Evolutionary conservation across 257 asterid species (phyloP).

Genomic region (Nicotiana sylvestris): DNA sequence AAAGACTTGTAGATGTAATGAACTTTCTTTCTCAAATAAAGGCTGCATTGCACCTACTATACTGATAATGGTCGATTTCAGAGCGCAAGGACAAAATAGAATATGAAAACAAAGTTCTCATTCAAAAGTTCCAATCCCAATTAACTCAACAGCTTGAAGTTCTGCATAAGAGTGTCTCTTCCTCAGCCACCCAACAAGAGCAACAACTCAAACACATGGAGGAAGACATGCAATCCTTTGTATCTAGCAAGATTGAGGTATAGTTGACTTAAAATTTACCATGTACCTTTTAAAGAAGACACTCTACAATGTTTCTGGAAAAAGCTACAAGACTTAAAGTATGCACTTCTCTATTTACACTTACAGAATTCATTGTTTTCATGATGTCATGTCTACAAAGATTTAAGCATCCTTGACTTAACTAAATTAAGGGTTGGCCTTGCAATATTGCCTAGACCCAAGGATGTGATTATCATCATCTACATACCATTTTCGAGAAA

Average conservation of each 20-base stretch:
- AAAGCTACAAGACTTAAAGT: background rate
- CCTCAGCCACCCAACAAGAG: constrained; percentile 88
- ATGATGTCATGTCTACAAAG: background rate
- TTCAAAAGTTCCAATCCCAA: constrained; percentile 77
- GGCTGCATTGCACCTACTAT: background rate
- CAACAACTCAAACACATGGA: constrained; percentile 84
- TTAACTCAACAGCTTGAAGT: constrained; percentile 83
- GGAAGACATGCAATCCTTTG: constrained; percentile 93
- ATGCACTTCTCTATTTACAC: background rate
- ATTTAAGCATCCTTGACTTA: background rate
- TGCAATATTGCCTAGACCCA: background rate
- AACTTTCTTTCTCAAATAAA: background rate
- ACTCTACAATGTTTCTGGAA: background rate
- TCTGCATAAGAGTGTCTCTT: constrained; percentile 78
- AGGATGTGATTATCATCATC: background rate
- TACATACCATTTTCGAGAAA: background rate
- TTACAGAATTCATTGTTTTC: background rate
- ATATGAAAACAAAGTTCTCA: constrained; percentile 72
- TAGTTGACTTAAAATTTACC: background rate
- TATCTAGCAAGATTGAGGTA: constrained; percentile 86
- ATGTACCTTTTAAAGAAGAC: background rate
- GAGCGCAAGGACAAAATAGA: constrained; percentile 94
- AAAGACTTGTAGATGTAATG: background rate
- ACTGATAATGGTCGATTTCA: constrained; percentile 30
- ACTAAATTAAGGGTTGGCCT: background rate